Evolutionary conservation across 2,329 filamentous ascomycete genomes (phyloP).

Genomic region (Aureobasidium sp.): DNA sequence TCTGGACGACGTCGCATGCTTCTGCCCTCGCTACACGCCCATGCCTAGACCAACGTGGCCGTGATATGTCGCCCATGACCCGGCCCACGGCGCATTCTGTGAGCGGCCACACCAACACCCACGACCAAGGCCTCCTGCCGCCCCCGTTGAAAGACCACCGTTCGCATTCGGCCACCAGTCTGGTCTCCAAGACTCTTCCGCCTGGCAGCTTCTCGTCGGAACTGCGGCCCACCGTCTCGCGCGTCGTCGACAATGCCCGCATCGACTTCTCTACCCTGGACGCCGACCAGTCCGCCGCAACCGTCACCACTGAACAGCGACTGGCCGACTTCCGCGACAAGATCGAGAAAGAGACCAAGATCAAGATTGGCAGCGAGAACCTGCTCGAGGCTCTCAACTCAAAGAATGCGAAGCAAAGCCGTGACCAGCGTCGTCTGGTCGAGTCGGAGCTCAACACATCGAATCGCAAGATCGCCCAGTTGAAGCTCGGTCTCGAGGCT

Average conservation of each 20-base stretch:
- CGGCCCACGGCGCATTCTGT: constrained; percentile 12
- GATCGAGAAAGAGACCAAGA: constrained; percentile 93
- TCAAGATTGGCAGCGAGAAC: constrained; percentile 96
- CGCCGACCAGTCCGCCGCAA: constrained; percentile 49
- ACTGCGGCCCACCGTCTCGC: constrained; percentile 63
- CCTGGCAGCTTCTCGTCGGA: constrained; percentile 87
- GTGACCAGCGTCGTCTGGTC: constrained; percentile 52
- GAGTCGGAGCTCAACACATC: constrained; percentile 85
- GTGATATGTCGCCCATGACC: constrained; percentile 14
- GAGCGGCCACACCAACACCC: constrained; percentile 9
- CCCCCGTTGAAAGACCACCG: constrained; percentile 45
- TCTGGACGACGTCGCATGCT: constrained; percentile 9
- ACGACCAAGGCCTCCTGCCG: constrained; percentile 28
- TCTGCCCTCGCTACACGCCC: constrained; percentile 3
- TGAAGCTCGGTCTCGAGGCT: constrained; percentile 53
- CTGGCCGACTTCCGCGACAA: constrained; percentile 72
- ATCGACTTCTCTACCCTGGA: constrained; percentile 51
- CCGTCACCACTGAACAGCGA: constrained; percentile 58
- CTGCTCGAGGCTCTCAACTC: constrained; percentile 88
- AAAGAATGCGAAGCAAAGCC: constrained; percentile 93
- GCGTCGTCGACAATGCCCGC: constrained; percentile 49
- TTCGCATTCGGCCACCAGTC: constrained; percentile 49
- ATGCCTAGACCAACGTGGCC: constrained; percentile 8
- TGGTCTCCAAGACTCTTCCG: constrained; percentile 56
- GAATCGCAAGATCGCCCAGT: constrained; percentile 61